These are phyloP conservation scores for Neostapfia colusana DNA, from an alignment of 176 grass and related monocot genomes.

Conservation along the genomic window DNA sequence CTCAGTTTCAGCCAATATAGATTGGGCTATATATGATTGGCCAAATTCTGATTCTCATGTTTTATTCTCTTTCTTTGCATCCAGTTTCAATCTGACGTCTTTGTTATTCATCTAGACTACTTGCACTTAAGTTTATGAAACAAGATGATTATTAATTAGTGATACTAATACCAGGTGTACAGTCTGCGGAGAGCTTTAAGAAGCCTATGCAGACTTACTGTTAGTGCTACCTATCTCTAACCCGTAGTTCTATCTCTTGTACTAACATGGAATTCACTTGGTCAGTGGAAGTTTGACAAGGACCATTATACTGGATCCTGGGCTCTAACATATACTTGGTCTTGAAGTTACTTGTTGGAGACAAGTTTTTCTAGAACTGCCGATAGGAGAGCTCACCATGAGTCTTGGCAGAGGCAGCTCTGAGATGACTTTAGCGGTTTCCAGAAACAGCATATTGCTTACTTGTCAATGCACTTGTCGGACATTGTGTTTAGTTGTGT, in stretches of 20 bases:
- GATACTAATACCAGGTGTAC: conserved; percentile 15
- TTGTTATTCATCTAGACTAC: background rate
- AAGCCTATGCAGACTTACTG: conserved; percentile 10
- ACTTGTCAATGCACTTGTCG: background rate
- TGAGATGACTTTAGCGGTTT: conserved; percentile 22
- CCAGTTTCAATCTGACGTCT: background rate
- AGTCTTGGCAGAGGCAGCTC: background rate
- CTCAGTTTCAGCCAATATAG: background rate
- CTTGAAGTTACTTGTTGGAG: conserved; percentile 26
- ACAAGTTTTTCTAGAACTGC: background rate
- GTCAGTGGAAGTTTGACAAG: conserved; percentile 13
- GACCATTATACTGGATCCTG: background rate
- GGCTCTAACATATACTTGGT: background rate
- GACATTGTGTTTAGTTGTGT: background rate
- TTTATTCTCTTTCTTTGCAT: background rate
- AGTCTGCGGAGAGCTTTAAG: conserved; percentile 14
- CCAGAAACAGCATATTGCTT: conserved; percentile 10
- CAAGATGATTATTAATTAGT: conserved; percentile 7
- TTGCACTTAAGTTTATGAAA: conserved; percentile 1
- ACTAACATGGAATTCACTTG: conserved; percentile 5
- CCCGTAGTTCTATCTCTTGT: background rate
- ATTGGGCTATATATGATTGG: background rate
- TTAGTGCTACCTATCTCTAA: conserved; percentile 14
- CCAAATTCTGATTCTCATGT: background rate
- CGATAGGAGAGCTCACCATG: background rate